phyloP scores from a whole-genome alignment of 495 filamentous ascomycete species.

The Penicillium canescens region DNA sequence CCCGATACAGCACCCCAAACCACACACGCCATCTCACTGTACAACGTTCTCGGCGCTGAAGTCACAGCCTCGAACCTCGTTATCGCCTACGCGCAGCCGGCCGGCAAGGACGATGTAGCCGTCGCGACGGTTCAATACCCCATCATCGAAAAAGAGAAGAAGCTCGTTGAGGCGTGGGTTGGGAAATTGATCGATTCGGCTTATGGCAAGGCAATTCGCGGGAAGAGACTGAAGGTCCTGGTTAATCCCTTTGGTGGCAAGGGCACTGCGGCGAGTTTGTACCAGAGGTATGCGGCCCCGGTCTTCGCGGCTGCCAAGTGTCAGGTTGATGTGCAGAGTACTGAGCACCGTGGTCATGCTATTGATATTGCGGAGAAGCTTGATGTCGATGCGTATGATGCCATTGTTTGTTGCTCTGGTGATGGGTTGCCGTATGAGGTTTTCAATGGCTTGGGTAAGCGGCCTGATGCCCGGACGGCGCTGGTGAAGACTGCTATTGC shows the following conservation, averaged over 20 bases:
- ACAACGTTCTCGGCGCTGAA: constrained; percentile 84
- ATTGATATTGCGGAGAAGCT: constrained; percentile 74
- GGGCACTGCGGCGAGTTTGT: constrained; percentile 72
- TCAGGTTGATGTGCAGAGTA: constrained; percentile 72
- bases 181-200: constrained; percentile 62
- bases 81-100: constrained; percentile 70
- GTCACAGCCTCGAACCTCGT: constrained; percentile 58
- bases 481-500: constrained; percentile 78
- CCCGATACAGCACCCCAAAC: constrained; percentile 20
- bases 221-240: constrained; percentile 79
- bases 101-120: constrained; percentile 56
- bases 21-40: constrained; percentile 66
- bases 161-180: constrained; percentile 59
- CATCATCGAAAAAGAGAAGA: constrained; percentile 52
- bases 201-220: constrained; percentile 69
- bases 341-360: constrained; percentile 73
- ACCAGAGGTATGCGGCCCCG: constrained; percentile 73
- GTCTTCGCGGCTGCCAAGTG: constrained; percentile 83
- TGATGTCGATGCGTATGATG: constrained; percentile 79
- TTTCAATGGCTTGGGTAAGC: constrained; percentile 86
- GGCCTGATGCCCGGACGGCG: constrained; percentile 70
- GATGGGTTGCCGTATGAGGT: constrained; percentile 92
- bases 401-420: constrained; percentile 85
- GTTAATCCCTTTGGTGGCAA: constrained; percentile 91
- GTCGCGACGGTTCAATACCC: constrained; percentile 61